Evolutionary conservation across 352 stramenopile species (phyloP), one percentile per base, ranked within the genome.

Genomic region (Phytophthora palmivora): DNA sequence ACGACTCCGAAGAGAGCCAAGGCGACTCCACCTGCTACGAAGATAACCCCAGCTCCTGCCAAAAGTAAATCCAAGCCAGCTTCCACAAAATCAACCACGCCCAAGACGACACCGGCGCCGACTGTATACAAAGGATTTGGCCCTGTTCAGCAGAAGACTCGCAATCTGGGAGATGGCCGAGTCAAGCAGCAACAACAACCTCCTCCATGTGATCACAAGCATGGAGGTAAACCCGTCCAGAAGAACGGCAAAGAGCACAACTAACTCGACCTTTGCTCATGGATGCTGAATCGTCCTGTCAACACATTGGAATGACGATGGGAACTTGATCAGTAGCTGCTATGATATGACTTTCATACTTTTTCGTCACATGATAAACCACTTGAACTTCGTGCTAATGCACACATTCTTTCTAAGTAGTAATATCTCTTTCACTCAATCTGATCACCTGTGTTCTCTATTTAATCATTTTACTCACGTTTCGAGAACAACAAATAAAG

Each of bases 271-370:
- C 10, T 6, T 57, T 37, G 39, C 6, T 15, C 4, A 34, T 32
- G 46, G 6, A 32, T 60, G 18, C 24, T 16, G 21, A 24, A 38
- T 52, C 45, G 15, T 2, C 9, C n/a, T 50, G 39, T 28, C 47
- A 49, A 26, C 46, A 58, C 58, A 58, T 55, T 9, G 49, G 58
- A 67, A 67, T 67, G 58, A 5, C 34, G 33, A 21, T 8, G 26
- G 12, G 26, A 2, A 30, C 32, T 57, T 36, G 24, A 33, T 21
- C 24, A n/a, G 43, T 49, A 36, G 22, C 0, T 18, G 11, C 30
- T 34, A 3, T 34, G 7, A 34, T 34, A 12, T 34, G 30, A 34
- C 11, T 34, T 6, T 34, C 11, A 12, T 7, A 10, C 10, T 9
- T 2, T 34, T 34, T 34, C 11, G 2, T 12, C 30, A 2, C 30